Evolutionary conservation across 805 yeast species (phyloP).

Genomic region (Candida odintsovae): DNA sequence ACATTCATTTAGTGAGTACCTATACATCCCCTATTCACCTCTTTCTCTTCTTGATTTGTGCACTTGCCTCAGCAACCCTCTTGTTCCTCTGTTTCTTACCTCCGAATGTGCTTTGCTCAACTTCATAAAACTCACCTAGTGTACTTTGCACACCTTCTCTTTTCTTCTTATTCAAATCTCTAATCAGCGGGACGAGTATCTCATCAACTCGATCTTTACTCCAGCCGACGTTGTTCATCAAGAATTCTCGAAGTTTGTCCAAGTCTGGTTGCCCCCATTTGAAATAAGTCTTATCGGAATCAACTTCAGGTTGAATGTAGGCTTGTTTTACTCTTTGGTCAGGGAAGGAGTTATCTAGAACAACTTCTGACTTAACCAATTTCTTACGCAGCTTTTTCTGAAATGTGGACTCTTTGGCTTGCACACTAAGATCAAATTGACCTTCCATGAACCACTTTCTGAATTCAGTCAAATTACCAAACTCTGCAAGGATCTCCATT

Average conservation of each 20-base stretch:
- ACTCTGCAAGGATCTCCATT: conserved; percentile 85
- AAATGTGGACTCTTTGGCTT: conserved; percentile 39
- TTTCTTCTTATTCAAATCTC: conserved; percentile 64
- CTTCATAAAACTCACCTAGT: conserved; percentile 63
- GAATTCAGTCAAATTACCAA: conserved; percentile 39
- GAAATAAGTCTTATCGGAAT: conserved; percentile 69
- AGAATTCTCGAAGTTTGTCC: conserved; percentile 66
- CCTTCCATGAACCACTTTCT: conserved; percentile 37
- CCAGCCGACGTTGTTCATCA: conserved; percentile 79
- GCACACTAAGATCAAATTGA: conserved; percentile 36
- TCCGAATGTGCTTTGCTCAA: conserved; percentile 35
- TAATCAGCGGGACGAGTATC: conserved; percentile 77
- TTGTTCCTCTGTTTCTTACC: conserved; percentile 30
- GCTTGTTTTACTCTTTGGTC: conserved; percentile 65
- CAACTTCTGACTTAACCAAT: conserved; percentile 45
- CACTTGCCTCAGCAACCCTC: conserved; percentile 34
- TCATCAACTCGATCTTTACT: conserved; percentile 68
- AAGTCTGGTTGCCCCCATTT: conserved; percentile 89
- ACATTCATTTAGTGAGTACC: no score
- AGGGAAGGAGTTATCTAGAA: conserved; percentile 65
- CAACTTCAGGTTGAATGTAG: conserved; percentile 77
- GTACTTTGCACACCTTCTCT: conserved; percentile 52
- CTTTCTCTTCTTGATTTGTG: conserved; percentile 9
- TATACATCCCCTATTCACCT: not conserved
- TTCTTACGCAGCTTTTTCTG: conserved; percentile 52